phyloP scores from a whole-genome alignment of 2,329 filamentous ascomycete genomes.

The Incumbomyces lentus region DNA sequence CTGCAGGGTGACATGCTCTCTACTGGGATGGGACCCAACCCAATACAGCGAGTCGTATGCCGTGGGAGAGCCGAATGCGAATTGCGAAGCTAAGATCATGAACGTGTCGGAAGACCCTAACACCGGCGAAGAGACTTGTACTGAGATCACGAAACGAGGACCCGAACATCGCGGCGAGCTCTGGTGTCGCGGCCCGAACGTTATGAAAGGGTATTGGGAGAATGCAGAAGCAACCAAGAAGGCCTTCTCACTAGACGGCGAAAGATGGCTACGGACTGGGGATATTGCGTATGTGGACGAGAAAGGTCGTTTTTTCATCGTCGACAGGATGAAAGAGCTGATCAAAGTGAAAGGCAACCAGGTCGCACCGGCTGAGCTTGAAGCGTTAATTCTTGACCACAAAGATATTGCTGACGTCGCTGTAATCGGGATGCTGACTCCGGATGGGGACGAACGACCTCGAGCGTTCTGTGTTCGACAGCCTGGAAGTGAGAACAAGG shows the following conservation, averaged over 20 bases:
- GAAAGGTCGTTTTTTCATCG: conserved; percentile 41
- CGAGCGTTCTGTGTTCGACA: conserved; percentile 36
- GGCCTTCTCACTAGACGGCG: conserved; percentile 38
- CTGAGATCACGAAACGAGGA: conserved; percentile 5
- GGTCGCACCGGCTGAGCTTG: conserved; percentile 40
- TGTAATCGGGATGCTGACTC: conserved; percentile 36
- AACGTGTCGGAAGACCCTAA: conserved; percentile 23
- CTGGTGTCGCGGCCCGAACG: conserved; percentile 44
- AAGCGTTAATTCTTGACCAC: conserved; percentile 36
- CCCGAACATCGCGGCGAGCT: conserved; percentile 33
- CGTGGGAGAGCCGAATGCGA: conserved; percentile 61
- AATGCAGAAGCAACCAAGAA: conserved; percentile 46
- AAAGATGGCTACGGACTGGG: conserved; percentile 47
- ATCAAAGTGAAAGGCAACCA: conserved; percentile 48
- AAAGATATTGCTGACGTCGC: conserved; percentile 36
- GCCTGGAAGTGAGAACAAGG: conserved; percentile 10
- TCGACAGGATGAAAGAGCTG: conserved; percentile 57
- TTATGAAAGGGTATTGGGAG: conserved; percentile 50
- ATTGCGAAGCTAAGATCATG: conserved; percentile 59
- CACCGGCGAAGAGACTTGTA: conserved; percentile 17
- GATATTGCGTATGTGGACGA: conserved; percentile 42
- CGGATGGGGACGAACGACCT: conserved; percentile 24
- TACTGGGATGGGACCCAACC: conserved; percentile 52
- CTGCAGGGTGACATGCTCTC: conserved; percentile 53
- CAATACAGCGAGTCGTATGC: conserved; percentile 35